A percentile compares a stretch with the other conserved stretches of the same genome.
Conservation (phyloP, 2,329 filamentous ascomycete species). For the Aspergillus persii region DNA sequence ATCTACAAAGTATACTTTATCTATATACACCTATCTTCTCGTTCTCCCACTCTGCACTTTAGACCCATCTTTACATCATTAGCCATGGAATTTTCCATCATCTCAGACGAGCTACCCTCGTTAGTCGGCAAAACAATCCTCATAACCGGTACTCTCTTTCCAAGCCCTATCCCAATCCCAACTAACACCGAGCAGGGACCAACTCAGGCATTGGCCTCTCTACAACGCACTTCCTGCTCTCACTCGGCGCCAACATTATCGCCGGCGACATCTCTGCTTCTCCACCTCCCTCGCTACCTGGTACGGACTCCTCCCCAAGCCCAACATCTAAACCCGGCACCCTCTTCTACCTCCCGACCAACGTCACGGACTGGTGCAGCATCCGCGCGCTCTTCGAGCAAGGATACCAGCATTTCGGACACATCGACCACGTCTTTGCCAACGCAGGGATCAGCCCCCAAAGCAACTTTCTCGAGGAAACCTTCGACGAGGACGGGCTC, state of each 20-base stretch:
- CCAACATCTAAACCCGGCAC: constrained; percentile 20
- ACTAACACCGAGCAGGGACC: constrained; percentile 42
- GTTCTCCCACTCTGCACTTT: too few relatives aligned
- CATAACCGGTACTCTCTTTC: constrained; percentile 47
- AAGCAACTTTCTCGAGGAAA: constrained; percentile 47
- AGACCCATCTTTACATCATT: neutral
- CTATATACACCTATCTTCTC: too few relatives aligned
- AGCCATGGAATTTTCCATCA: constrained; percentile 9
- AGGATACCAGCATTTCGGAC: constrained; percentile 43
- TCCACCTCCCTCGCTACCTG: neutral
- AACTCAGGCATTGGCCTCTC: constrained; percentile 62
- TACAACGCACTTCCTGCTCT: constrained; percentile 52
- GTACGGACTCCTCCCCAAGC: constrained; percentile 31
- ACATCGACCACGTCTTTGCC: constrained; percentile 50
- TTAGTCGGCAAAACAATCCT: constrained; percentile 54
- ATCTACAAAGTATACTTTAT: neutral
- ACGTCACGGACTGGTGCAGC: constrained; percentile 53
- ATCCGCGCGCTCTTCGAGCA: constrained; percentile 53
- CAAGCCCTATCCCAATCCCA: neutral
- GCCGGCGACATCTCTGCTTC: constrained; percentile 47
- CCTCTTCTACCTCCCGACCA: constrained; percentile 44
- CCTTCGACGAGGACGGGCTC: constrained; percentile 52
- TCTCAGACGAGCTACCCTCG: constrained; percentile 2
- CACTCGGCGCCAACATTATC: constrained; percentile 55
- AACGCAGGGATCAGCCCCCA: constrained; percentile 57